Evolutionary conservation across 23 red algal species (phyloP).

Genomic region (Agarophyton chilense): DNA sequence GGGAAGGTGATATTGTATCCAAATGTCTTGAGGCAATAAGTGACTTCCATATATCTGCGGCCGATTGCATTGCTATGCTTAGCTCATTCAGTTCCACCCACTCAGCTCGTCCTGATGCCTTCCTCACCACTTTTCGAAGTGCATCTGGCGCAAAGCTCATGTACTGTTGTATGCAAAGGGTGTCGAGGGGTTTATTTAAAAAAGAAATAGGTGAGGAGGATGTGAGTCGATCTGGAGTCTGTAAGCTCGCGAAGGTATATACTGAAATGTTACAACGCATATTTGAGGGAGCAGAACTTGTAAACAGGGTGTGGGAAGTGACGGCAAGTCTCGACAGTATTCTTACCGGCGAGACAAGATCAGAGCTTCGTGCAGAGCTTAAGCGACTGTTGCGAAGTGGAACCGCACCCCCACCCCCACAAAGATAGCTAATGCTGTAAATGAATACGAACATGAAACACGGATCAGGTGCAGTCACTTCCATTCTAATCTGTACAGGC

Average conservation of each 20-base stretch:
- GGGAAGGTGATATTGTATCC: neutral
- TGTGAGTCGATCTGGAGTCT: neutral
- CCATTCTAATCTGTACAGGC: neutral
- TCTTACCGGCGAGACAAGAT: neutral
- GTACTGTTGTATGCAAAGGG: constrained; percentile 51
- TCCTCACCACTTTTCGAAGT: constrained; percentile 51
- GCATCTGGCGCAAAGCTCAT: constrained; percentile 41
- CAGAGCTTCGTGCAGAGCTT: constrained; percentile 40
- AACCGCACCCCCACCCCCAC: constrained; percentile 35
- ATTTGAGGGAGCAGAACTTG: constrained; percentile 53
- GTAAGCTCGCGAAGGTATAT: constrained; percentile 24
- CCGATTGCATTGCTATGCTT: constrained; percentile 41
- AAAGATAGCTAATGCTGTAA: neutral
- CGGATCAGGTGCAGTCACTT: neutral
- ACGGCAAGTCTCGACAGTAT: constrained; percentile 51
- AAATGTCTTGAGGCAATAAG: constrained; percentile 1
- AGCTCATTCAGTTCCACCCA: constrained; percentile 34
- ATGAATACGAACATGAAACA: neutral
- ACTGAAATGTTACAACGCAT: constrained; percentile 25
- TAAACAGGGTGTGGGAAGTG: constrained; percentile 54
- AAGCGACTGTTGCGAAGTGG: constrained; percentile 37
- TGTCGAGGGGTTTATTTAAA: constrained; percentile 17
- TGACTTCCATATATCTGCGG: constrained; percentile 24
- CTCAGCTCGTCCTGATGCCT: constrained; percentile 34
- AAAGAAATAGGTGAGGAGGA: constrained; percentile 41